phyloP scores from a whole-genome alignment of 2,329 filamentous ascomycete species.

The Penicillium glabrum region DNA sequence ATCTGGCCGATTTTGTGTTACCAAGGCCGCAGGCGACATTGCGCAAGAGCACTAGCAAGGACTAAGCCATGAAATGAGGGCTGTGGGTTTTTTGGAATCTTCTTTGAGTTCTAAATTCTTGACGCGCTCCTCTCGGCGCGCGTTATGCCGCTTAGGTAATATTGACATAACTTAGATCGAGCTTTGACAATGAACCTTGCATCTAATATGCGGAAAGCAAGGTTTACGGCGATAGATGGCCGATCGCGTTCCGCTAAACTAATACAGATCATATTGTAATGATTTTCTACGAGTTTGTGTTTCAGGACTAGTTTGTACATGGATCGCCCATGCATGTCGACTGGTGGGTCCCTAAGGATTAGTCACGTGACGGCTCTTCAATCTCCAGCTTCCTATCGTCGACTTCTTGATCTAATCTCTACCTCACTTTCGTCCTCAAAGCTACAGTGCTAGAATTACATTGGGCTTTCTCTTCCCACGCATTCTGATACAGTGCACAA shows the following conservation, averaged over 20 bases:
- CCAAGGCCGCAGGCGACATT: constrained; percentile 26
- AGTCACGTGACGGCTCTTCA: background rate
- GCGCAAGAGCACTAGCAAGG: constrained; percentile 3
- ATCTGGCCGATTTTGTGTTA: constrained; percentile 39
- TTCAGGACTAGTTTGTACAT: background rate
- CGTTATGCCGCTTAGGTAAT: constrained; percentile 5
- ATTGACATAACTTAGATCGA: background rate
- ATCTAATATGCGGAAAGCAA: background rate
- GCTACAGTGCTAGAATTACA: background rate
- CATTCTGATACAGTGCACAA: background rate
- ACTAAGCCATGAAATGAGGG: background rate
- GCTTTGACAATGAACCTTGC: background rate
- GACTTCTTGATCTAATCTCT: background rate
- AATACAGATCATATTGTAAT: background rate
- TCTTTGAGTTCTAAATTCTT: constrained; percentile 1
- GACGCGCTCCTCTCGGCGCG: constrained; percentile 1
- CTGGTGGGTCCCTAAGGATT: background rate
- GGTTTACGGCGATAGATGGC: background rate
- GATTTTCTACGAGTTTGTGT: background rate
- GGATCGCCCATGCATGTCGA: background rate
- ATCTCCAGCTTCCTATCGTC: background rate
- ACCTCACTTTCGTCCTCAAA: background rate
- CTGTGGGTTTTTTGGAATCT: constrained; percentile 1
- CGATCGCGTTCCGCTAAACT: background rate
- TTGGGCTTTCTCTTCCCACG: background rate